Evolutionary conservation across 345 rosid species (phyloP), one percentile per base, ranked within the genome.

Genomic region (Lepidium sativum): DNA sequence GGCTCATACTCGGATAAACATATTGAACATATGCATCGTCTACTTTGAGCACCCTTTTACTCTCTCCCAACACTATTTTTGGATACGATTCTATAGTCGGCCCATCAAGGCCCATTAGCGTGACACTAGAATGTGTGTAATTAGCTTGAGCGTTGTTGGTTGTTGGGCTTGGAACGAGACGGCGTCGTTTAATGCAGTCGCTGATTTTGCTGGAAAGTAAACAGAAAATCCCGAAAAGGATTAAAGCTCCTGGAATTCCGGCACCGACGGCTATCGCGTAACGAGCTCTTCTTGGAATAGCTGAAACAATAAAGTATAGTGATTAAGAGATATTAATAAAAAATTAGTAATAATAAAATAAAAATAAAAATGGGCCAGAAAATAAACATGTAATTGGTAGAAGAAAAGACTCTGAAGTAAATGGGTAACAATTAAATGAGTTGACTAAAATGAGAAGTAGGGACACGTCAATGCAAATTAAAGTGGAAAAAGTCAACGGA

Each of bases 31-130:
- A 78, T 77, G 33, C 70, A 69, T 89, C 88, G 8, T 65, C 54
- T 6, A 79, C 73, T 53, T 75, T 72, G 0, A 84, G 89, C 10
- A 79, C 16, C 15, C 85, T 34, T 33, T 78, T 65, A 47, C 88
- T 83, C n/a, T 81, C 86, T 0, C 91, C 88, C 0, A 86, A 65
- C 13, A 75, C 63, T 17, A 63, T 73, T 43, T 78, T 87, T 1
- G 88, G 88, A 48, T 79, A 87, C 0, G 90, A 87, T 10, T 87
- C 86, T 15, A 89, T 77, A 0, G 82, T 79, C 1, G 69, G 50
- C 13, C 43, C 77, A 25, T 87, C 88, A 0, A 89, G 65, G 2
- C 95, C 90, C 15, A 32, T 11, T 8, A 72, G 1, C 0, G 41
- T 6, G 0, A 63, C 11, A 72, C 21, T 52, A 0, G 84, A 70